Evolutionary conservation across 495 filamentous ascomycete genomes (phyloP), one percentile per base, ranked within the genome.

Genomic region (Cudoniella acicularis): DNA sequence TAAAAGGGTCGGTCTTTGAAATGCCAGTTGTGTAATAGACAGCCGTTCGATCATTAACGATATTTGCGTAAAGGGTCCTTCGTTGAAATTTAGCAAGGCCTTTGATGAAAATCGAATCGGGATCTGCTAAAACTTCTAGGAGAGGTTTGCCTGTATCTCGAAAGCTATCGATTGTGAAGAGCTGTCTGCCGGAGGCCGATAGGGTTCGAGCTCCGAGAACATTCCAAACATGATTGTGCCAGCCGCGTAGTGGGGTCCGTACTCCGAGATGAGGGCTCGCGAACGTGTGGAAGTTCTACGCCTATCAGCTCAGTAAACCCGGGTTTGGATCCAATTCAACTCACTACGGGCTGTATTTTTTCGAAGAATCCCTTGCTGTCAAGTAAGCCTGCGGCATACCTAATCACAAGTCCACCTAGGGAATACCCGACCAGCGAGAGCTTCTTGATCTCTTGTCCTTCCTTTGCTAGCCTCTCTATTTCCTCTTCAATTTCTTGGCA

Each of bases 381-480:
- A 1, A 98, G 78, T 62, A 98, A 70, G 2, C 93, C 94, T 55
- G 96, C 80, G 1, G 89, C 87, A 77, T 97, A 98, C 62, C 93
- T 78, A 13, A 90, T 86, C 30, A 98, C 85, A 1, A 98, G 77
- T 0, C 93, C 92, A 52, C 93, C 93, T 3, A 97, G 78, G 0
- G 89, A 94, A 70, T 98, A 98, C 40, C 93, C 93, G 42, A 92
- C 81, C 18, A 98, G 68, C 69, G 91, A 96, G 27, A 98, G 68
- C 74, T 90, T 96, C 48, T 69, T 84, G 64, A 97, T 88, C 3
- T 83, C 74, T 30, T 84, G 79, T 2, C 91, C 92, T n/a, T 70
- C 72, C 30, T 70, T 70, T 16, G 79, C 78, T 46, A 93, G 77
- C n/a, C 77, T 69, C 26, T 87, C 81, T 27, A 97, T 71, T 40